Conservation (phyloP, 2,329 filamentous ascomycete species). For the Eutypella sp. region DNA sequence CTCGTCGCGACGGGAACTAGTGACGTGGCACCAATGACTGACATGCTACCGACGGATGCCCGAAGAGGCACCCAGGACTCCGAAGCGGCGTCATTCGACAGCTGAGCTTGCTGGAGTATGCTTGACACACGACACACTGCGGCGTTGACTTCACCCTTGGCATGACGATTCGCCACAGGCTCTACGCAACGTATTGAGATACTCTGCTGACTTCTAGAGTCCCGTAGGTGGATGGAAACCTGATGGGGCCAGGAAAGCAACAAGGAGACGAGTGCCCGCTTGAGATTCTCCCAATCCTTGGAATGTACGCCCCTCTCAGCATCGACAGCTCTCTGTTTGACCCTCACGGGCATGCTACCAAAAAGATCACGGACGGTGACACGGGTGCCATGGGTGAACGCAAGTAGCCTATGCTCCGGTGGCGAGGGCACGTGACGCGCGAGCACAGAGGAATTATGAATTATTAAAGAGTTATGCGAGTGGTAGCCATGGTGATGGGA, state of each 20-base stretch:
- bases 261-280: slow-evolving; percentile 54
- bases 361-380: slow-evolving; percentile 77
- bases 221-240: slow-evolving; percentile 54
- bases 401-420: slow-evolving; percentile 50
- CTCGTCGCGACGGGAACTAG: slow-evolving; percentile 65
- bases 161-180: slow-evolving; percentile 1
- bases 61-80: slow-evolving; percentile 65
- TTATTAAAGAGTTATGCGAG: slow-evolving; percentile 58
- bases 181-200: slow-evolving; percentile 30
- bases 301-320: slow-evolving; percentile 46
- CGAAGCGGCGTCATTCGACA: slow-evolving; percentile 49
- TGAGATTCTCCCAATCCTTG: slow-evolving; percentile 62
- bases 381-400: slow-evolving; percentile 64
- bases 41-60: slow-evolving; percentile 57
- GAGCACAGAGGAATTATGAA: slow-evolving; percentile 66
- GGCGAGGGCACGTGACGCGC: slow-evolving; percentile 59
- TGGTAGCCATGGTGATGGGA: slow-evolving; percentile 62
- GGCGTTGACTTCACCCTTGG: slow-evolving; percentile 8
- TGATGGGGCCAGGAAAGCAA: slow-evolving; percentile 63
- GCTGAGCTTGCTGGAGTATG: slow-evolving; percentile 61
- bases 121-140: slow-evolving; percentile 32
- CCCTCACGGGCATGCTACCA: slow-evolving; percentile 83
- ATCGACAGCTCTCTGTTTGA: slow-evolving; percentile 67
- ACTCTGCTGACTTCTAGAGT: slow-evolving; percentile 36
- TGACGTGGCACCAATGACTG: slow-evolving; percentile 67